Base-by-base conservation (phyloP, 2,329 filamentous ascomycete species). In the Xylaria sp. region DNA sequence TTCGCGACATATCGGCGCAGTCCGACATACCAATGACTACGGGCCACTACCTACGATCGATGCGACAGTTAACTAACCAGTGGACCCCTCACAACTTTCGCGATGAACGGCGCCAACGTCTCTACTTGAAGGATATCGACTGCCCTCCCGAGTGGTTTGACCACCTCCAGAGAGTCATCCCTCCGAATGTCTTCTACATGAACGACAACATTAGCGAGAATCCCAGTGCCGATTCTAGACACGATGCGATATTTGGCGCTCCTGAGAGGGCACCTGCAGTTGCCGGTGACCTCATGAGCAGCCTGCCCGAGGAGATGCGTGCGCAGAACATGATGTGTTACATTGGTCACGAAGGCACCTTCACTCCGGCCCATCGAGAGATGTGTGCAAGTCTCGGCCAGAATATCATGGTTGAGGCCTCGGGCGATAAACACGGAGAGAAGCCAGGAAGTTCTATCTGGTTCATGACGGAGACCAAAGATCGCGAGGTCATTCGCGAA, bases 281-380 rank as follows among this genome's bases (percentile, higher is more conserved):
- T 42, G 88, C 92, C 1, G 93, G 93, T 6, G 94, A 99, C 68
- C 75, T 99, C 29, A 99, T 99, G 94, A 96, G 92, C 69, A 92
- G 89, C 64, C 80, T 99, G 4, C 91, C 92, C 0, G 76, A 81
- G 40, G 84, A 88, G 39, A 97, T 97, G 91, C 88, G 92, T 44
- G 94, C 94, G 0, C 87, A 96, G 68, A 99, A 99, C 60, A 79
- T 99, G 63, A 97, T 97, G 94, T 97, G 93, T 71, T 99, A 99
- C 66, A 88, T 97, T 64, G 94, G 94, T 0, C 93, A 97, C 66
- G 94, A 99, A 75, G 94, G 94, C 5, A 99, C 94, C 1, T 97
- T 93, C 68, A 99, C 94, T 0, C 93, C 94, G 8, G 87, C 92
- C 0, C 94, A 99, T 74, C 86, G 91, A 62, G 94, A 99, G 71